These are phyloP conservation scores for Cutaneotrichosporon cavernicola DNA, from an alignment of 1,284 basidiomycete species.

Conservation along the genomic window DNA sequence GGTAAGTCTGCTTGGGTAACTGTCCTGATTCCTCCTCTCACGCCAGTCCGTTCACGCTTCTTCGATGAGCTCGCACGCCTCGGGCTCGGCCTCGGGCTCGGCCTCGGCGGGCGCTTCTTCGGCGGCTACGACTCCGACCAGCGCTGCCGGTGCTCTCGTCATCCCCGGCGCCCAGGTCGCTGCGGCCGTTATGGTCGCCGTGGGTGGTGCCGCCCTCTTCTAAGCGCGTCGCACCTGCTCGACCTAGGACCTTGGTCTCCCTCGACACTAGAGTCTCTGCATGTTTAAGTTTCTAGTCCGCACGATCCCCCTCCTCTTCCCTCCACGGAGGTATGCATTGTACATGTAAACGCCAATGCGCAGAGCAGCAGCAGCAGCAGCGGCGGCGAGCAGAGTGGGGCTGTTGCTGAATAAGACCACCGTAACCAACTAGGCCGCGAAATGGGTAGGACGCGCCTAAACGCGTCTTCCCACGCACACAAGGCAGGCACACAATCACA, in stretches of 20 bases:
- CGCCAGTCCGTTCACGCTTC: background rate
- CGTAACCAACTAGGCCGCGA: no score
- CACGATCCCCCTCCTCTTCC: background rate
- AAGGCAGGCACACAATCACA: no score
- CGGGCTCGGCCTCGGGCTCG: background rate
- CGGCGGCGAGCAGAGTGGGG: no score
- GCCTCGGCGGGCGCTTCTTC: background rate
- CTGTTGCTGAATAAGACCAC: no score
- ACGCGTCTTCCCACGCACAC: no score
- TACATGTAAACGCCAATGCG: conserved; percentile 3
- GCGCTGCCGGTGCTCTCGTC: background rate
- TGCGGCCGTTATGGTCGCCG: conserved; percentile 8
- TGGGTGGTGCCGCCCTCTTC: conserved; percentile 13
- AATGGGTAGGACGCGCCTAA: no score
- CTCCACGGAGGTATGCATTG: conserved; percentile 11
- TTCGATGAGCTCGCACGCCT: background rate
- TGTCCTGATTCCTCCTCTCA: background rate
- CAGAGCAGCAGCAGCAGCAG: no score
- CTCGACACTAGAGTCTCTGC: background rate
- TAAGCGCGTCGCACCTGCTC: conserved; percentile 9
- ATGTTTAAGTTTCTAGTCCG: conserved; percentile 10
- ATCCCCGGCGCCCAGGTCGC: conserved; percentile 6
- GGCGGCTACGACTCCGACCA: background rate
- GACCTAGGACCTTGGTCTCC: background rate
- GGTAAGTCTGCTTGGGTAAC: background rate